phyloP scores from a whole-genome alignment of 139 green algal species.

The Limnomonas spitsbergensis region DNA sequence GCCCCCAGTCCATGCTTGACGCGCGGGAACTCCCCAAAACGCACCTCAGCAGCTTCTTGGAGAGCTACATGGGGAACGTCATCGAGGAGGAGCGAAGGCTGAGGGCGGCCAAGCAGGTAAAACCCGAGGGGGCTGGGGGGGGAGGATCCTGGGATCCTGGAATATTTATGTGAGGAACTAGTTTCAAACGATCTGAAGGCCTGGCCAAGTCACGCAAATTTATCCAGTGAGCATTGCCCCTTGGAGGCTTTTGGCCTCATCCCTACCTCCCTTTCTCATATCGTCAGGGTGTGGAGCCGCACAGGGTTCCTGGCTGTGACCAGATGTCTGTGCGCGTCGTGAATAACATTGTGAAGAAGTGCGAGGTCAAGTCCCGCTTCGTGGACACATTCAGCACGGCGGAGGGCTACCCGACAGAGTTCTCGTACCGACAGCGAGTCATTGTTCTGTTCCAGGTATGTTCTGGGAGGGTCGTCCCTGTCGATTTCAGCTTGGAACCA shows the following conservation, averaged over 20 bases:
- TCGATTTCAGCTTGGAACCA: too few relatives aligned
- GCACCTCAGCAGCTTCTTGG: constrained; percentile 70
- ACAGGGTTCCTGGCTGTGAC: constrained; percentile 59
- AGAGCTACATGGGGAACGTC: constrained; percentile 45
- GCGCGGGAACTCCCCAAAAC: constrained; percentile 81
- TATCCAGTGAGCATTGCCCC: background rate
- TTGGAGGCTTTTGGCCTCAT: too few relatives aligned
- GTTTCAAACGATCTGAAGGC: background rate
- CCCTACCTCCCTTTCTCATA: too few relatives aligned
- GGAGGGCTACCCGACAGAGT: constrained; percentile 69
- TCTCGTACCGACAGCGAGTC: constrained; percentile 90
- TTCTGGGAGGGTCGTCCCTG: constrained; percentile 41
- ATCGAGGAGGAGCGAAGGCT: constrained; percentile 47
- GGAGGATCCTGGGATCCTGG: background rate
- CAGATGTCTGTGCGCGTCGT: constrained; percentile 90
- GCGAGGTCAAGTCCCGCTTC: constrained; percentile 72
- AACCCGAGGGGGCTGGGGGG: too few relatives aligned
- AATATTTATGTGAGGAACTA: background rate
- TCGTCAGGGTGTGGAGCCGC: constrained; percentile 42
- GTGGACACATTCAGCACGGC: constrained; percentile 1
- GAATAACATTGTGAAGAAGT: constrained; percentile 88
- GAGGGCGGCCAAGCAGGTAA: constrained; percentile 1
- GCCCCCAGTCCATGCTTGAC: constrained; percentile 85
- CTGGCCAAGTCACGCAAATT: background rate
- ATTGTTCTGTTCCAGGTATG: constrained; percentile 89